These are phyloP conservation scores for Lignosus rhinocerotis DNA, from an alignment of 1,284 basidiomycete species.

Conservation along the genomic window DNA sequence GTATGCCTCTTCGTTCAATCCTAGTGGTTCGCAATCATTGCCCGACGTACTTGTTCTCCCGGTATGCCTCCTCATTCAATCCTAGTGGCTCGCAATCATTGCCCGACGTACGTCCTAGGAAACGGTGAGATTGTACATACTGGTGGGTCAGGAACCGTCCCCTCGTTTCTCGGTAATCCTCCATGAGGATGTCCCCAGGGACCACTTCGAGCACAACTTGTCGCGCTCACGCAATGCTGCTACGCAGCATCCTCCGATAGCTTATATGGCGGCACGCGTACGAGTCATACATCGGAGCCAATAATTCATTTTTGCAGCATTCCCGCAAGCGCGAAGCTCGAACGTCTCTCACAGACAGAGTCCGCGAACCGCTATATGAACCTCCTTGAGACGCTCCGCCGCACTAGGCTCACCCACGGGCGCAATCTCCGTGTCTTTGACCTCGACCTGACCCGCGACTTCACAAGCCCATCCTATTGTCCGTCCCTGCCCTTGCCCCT, in stretches of 20 bases:
- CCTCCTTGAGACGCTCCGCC: not conserved
- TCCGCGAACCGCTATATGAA: conserved; percentile 10
- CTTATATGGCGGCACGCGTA: not conserved
- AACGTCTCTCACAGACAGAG: not conserved
- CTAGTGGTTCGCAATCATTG: not conserved
- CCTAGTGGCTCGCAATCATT: not conserved
- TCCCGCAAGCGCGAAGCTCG: not conserved
- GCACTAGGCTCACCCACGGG: conserved; percentile 13
- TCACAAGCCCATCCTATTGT: not conserved
- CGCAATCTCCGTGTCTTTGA: conserved; percentile 11
- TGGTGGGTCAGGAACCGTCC: not conserved
- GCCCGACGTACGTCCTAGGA: not conserved
- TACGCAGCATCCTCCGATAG: not conserved
- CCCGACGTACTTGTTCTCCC: not conserved
- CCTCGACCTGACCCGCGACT: not conserved
- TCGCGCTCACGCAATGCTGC: not conserved
- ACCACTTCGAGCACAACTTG: not conserved
- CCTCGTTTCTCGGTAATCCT: not conserved
- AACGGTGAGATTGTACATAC: not conserved
- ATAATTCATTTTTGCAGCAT: not conserved
- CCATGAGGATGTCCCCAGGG: not conserved
- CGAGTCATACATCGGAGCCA: not conserved
- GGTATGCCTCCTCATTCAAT: not conserved
- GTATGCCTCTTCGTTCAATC: not conserved
- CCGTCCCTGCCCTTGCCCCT: not conserved